phyloP scores from a whole-genome alignment of 495 filamentous ascomycete species.

The Neurospora sp. region DNA sequence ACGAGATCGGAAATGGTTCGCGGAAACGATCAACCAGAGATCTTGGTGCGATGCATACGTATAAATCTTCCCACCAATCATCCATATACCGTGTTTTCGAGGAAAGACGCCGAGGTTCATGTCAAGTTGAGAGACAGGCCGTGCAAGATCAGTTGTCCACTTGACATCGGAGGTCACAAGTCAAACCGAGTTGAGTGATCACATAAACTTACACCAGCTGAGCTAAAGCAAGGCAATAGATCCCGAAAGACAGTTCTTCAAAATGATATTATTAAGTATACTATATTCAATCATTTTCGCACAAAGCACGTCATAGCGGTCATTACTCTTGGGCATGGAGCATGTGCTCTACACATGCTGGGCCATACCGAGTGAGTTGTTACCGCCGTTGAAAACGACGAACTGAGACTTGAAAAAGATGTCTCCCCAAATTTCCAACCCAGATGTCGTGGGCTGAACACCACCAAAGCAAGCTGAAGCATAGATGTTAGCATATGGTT shows the following conservation, averaged over 20 bases:
- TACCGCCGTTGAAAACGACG: conserved; percentile 64
- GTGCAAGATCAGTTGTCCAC: background rate
- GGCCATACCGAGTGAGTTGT: conserved; percentile 50
- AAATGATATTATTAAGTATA: background rate
- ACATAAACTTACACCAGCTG: background rate
- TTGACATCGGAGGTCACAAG: background rate
- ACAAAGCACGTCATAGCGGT: background rate
- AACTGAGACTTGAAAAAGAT: conserved; percentile 73
- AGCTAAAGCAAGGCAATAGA: background rate
- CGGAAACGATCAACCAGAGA: background rate
- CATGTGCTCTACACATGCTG: conserved; percentile 27
- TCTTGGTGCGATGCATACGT: background rate
- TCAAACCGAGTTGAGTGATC: background rate
- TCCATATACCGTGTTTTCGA: background rate
- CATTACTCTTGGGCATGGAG: background rate
- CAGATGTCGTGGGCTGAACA: conserved; percentile 51
- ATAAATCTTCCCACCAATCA: background rate
- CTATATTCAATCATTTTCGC: background rate
- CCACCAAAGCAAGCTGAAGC: conserved; percentile 58
- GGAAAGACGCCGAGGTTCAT: background rate
- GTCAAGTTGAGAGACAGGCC: background rate
- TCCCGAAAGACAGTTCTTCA: background rate
- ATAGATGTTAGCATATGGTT: conserved; percentile 4
- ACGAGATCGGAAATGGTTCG: background rate
- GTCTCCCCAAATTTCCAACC: conserved; percentile 66